These are phyloP conservation scores for Tricholoma furcatifolium DNA, from an alignment of 768 basidiomycete species.

Conservation along the genomic window DNA sequence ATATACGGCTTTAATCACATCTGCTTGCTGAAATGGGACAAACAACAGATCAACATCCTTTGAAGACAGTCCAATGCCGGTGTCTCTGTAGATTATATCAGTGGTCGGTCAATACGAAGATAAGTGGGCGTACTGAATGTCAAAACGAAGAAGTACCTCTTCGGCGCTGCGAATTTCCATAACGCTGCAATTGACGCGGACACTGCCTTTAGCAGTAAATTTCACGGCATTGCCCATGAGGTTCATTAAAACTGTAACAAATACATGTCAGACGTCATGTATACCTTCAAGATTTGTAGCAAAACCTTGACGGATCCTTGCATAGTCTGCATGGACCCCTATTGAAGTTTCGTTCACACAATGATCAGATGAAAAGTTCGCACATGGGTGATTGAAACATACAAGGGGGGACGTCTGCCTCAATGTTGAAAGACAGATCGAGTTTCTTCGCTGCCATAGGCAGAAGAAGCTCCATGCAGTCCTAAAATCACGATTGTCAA, in stretches of 20 bases:
- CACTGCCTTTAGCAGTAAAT: conserved; percentile 64
- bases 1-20: conserved; percentile 31
- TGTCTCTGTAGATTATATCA: conserved; percentile 45
- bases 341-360: background rate
- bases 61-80: conserved; percentile 67
- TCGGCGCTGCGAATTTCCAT: conserved; percentile 43
- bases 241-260: conserved; percentile 66
- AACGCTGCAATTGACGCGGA: conserved; percentile 55
- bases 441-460: conserved; percentile 76
- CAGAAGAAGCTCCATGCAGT: conserved; percentile 74
- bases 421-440: conserved; percentile 72
- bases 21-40: conserved; percentile 76
- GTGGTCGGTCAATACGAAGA: background rate
- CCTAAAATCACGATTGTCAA: conserved; percentile 35
- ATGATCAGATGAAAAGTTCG: background rate
- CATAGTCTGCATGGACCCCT: conserved; percentile 76
- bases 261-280: background rate
- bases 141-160: conserved; percentile 59
- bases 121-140: conserved; percentile 49
- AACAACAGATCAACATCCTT: conserved; percentile 69
- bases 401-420: conserved; percentile 66
- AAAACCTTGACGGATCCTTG: conserved; percentile 73
- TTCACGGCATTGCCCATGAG: conserved; percentile 77
- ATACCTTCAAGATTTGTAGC: background rate
- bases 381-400: conserved; percentile 15